Evolutionary conservation across 1,284 basidiomycete genomes (phyloP), one percentile per base, ranked within the genome.

Genomic region (Ganoderma resinaceum): DNA sequence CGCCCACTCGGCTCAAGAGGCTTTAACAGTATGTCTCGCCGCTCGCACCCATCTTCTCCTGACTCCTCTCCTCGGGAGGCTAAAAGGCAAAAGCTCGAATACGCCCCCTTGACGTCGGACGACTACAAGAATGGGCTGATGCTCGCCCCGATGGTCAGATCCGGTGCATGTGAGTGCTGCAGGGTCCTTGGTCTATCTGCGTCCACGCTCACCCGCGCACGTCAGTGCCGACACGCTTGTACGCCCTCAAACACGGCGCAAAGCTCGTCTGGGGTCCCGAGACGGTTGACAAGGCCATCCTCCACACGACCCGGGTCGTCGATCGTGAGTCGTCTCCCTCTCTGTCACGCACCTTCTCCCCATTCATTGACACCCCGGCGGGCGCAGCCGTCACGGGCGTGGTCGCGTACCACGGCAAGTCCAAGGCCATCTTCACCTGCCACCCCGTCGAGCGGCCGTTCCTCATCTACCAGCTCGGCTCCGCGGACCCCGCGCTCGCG

Each of bases 221-320:
- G 1, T 31, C 75, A 95, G 92, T 96, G 38, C 94, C 93, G 0
- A 95, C 92, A 6, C 90, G 96, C 49, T 80, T 97, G 20, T 92
- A 96, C 72, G 91, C 95, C 9, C 85, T 99, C 55, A 96, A 97
- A 75, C 93, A 99, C 77, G 97, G 97, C 2, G 97, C 97, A 2
- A 91, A 92, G 18, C 86, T 99, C 5, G 97, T 99, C 0, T 99
- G 98, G 98, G 92, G 95, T 12, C 98, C 97, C 0, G 98, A 99
- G 78, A 93, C 96, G 58, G 93, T 99, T 7, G 98, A 99, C 82
- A 95, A 94, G 80, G 98, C 98, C 16, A 96, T 99, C 67, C 85
- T 99, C 58, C 95, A 97, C 66, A 83, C 94, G 0, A 87, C 91
- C 72, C 86, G 97, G 65, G 87, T 85, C 29, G 95, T 98, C 16